Percentiles rank a stretch among this genome's conserved stretches.
Conservation (phyloP, 2,329 filamentous ascomycete genomes). For the Aureobasidium sp. region DNA sequence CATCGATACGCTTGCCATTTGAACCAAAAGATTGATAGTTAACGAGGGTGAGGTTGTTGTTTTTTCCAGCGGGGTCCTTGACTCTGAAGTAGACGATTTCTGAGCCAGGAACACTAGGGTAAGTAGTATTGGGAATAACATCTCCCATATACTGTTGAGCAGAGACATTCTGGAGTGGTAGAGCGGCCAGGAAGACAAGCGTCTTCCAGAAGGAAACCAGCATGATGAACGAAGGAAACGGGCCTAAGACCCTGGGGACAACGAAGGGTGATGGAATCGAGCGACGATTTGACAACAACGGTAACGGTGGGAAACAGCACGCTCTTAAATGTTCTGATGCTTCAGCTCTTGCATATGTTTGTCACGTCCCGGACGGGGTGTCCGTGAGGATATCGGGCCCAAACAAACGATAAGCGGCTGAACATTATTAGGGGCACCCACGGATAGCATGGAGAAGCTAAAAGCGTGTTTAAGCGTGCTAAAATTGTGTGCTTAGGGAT, state of each 20-base stretch:
- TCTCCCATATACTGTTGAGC: slow-evolving; percentile 29
- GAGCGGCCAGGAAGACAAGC: not conserved
- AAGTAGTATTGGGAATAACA: slow-evolving; percentile 24
- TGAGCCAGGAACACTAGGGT: slow-evolving; percentile 28
- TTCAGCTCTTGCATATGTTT: slow-evolving; percentile 1
- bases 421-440: slow-evolving; percentile 9
- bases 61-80: slow-evolving; percentile 24
- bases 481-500: not conserved
- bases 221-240: slow-evolving; percentile 7
- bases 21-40: slow-evolving; percentile 29
- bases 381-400: not conserved
- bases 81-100: slow-evolving; percentile 31
- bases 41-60: slow-evolving; percentile 26
- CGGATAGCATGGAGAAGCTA: not conserved
- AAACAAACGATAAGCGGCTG: slow-evolving; percentile 9
- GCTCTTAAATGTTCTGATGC: slow-evolving; percentile 1
- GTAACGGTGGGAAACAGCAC: not conserved
- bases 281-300: slow-evolving; percentile 5
- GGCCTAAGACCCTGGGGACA: not conserved
- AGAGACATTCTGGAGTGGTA: slow-evolving; percentile 1
- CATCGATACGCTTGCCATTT: slow-evolving; percentile 23
- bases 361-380: not conserved
- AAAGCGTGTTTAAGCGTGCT: slow-evolving; percentile 11
- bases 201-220: slow-evolving; percentile 8
- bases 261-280: not conserved